Evolutionary conservation across 2,329 filamentous ascomycete genomes (phyloP).

Genomic region (Stachybotrys chlorohalonatus): DNA sequence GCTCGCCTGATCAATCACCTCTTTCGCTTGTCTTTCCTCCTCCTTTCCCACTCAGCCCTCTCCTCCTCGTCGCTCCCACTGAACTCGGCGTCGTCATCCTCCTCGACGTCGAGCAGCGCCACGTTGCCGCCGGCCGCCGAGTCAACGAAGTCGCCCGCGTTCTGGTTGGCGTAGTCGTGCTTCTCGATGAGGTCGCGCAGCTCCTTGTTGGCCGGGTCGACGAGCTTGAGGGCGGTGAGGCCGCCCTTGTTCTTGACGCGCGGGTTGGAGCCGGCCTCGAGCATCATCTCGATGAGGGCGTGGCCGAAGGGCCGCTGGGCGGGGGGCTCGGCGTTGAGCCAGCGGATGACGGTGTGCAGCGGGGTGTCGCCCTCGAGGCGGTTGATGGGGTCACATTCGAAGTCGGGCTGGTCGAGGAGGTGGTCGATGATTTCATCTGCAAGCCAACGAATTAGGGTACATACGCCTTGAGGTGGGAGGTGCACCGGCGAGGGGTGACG

Average conservation of each 20-base stretch:
- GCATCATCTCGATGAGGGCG: constrained; percentile 67
- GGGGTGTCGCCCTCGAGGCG: constrained; percentile 67
- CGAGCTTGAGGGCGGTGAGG: constrained; percentile 61
- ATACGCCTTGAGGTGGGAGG: background rate
- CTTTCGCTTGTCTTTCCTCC: constrained; percentile 30
- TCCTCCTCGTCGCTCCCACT: constrained; percentile 58
- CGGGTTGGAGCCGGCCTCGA: constrained; percentile 62
- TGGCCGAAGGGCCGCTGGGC: constrained; percentile 56
- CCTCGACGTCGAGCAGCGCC: constrained; percentile 16
- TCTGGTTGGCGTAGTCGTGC: constrained; percentile 57
- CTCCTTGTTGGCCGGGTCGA: constrained; percentile 59
- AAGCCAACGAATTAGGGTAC: constrained; percentile 1
- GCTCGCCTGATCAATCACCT: constrained; percentile 2
- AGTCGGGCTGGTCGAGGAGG: constrained; percentile 73
- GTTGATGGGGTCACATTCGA: constrained; percentile 76
- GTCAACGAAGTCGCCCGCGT: constrained; percentile 48
- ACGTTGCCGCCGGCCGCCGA: constrained; percentile 15
- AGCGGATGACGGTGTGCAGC: constrained; percentile 69
- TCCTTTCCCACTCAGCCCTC: constrained; percentile 51
- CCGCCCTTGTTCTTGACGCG: constrained; percentile 61
- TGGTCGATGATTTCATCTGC: constrained; percentile 71
- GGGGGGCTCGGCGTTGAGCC: constrained; percentile 59
- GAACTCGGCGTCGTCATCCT: constrained; percentile 50
- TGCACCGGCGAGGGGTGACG: background rate
- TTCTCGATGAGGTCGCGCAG: constrained; percentile 56